Percentiles rank a stretch among this genome's conserved stretches.
These are phyloP conservation scores for Podila minutissima DNA, from an alignment of 192 early-diverging fungal genomes.

Conservation along the genomic window DNA sequence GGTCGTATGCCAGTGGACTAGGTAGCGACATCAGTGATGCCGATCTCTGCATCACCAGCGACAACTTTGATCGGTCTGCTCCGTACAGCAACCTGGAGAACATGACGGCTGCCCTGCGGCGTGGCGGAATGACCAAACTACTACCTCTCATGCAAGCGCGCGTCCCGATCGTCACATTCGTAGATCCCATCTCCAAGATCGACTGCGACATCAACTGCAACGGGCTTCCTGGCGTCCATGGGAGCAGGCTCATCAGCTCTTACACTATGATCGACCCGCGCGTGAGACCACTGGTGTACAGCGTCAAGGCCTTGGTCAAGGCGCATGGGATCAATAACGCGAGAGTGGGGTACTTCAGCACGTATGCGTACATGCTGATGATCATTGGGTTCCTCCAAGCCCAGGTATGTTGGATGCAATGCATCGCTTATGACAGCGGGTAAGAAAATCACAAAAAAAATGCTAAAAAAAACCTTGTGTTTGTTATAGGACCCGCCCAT, in stretches of 20 bases:
- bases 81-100: conserved; percentile 18
- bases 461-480: no score
- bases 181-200: conserved; percentile 31
- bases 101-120: conserved; percentile 16
- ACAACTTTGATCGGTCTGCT: conserved; percentile 2
- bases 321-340: conserved; percentile 45
- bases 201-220: conserved; percentile 51
- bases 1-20: conserved; percentile 38
- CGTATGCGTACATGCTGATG: conserved; percentile 50
- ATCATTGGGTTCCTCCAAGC: conserved; percentile 37
- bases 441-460: no score
- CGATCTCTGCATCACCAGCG: conserved; percentile 32
- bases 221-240: conserved; percentile 42
- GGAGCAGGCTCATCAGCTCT: conserved; percentile 42
- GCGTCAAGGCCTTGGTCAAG: conserved; percentile 48
- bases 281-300: conserved; percentile 45
- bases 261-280: conserved; percentile 51
- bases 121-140: conserved; percentile 41
- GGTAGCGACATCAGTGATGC: conserved; percentile 40
- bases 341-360: conserved; percentile 27
- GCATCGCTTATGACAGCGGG: background rate
- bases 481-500: conserved; percentile 10
- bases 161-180: conserved; percentile 54
- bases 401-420: conserved; percentile 12
- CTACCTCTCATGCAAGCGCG: conserved; percentile 21